Base-by-base conservation (phyloP, 805 yeast genomes). In the Barnettozyma siamensis region DNA sequence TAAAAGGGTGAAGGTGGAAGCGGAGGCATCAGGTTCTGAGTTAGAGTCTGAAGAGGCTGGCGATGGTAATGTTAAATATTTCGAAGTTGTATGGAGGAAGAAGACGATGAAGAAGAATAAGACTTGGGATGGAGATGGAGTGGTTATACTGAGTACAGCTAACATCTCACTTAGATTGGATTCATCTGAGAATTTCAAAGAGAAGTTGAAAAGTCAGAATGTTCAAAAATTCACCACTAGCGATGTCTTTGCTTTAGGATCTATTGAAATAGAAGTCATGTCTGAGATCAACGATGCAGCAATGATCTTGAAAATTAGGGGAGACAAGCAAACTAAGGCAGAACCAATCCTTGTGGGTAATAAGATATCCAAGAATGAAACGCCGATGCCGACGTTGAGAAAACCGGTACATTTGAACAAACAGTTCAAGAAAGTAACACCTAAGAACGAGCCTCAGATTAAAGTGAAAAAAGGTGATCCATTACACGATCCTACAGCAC, bases 51-150 rank as follows among this genome's bases (percentile, higher is more conserved):
- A 30, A 23, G 17, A 23, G 8, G 6, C 26, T 11, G 18, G 11
- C 7, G 36, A 31, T 17, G 13, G 3, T 13, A 21, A 40, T 31
- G 24, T 37, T 27, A 41, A 53, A 15, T 48, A 50, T 42, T 55
- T 48, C 31, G 57, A 52, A 20, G 49, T 54, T 9, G 56, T 55
- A 5, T 57, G 60, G 60, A 66, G 99, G 27, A 88, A 87, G 58
- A 69, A 70, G 32, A 68, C 91, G 0, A 69, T 65, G 26, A 87
- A 84, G 62, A 88, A 91, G 67, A 79, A 88, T 59, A 89, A 89
- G 58, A 80, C 88, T 0, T 93, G 99, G 99, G 94, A 87, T 41
- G 95, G 95, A 2, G 98, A 93, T 63, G 98, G 96, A 0, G 61
- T 64, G 27, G 64, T 83, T 13, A 51, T 62, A 0, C 56, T 70